Evolutionary conservation across 805 yeast species (phyloP).

Genomic region (Yarrowia alimentaria): DNA sequence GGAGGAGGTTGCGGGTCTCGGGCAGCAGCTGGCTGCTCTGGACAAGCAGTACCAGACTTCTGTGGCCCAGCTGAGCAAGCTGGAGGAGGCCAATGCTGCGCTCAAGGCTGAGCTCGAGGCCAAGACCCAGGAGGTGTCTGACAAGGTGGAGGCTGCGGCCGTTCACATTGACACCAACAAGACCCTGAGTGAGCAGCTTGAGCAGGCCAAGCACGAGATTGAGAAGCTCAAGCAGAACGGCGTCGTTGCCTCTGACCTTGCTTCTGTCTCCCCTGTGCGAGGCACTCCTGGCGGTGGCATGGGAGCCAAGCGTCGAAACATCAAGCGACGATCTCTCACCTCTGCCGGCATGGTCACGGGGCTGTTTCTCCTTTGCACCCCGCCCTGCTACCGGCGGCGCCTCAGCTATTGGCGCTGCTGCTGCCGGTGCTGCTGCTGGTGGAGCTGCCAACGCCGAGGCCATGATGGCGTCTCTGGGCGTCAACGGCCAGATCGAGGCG

Average conservation of each 20-base stretch:
- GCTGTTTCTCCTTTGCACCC: constrained; percentile 27
- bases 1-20: constrained; percentile 31
- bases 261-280: constrained; percentile 32
- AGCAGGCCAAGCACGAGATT: constrained; percentile 35
- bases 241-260: constrained; percentile 32
- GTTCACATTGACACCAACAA: constrained; percentile 36
- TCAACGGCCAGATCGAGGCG: constrained; percentile 39
- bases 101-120: constrained; percentile 26
- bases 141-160: constrained; percentile 9
- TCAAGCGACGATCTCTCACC: constrained; percentile 36
- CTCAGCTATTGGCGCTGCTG: constrained; percentile 30
- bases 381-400: constrained; percentile 35
- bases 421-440: constrained; percentile 26
- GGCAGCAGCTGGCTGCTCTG: constrained; percentile 31
- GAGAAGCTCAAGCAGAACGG: constrained; percentile 37
- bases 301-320: constrained; percentile 37
- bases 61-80: constrained; percentile 31
- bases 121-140: constrained; percentile 27
- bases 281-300: constrained; percentile 34
- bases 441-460: constrained; percentile 50
- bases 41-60: constrained; percentile 37
- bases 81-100: constrained; percentile 23
- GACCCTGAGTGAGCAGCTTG: constrained; percentile 37
- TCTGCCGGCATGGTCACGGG: constrained; percentile 31
- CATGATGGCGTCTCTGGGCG: constrained; percentile 44